A percentile compares a stretch with the other conserved stretches of the same genome.
Conservation (phyloP, 2,329 filamentous ascomycete species). For the Tolypocladium ophioglossoides region DNA sequence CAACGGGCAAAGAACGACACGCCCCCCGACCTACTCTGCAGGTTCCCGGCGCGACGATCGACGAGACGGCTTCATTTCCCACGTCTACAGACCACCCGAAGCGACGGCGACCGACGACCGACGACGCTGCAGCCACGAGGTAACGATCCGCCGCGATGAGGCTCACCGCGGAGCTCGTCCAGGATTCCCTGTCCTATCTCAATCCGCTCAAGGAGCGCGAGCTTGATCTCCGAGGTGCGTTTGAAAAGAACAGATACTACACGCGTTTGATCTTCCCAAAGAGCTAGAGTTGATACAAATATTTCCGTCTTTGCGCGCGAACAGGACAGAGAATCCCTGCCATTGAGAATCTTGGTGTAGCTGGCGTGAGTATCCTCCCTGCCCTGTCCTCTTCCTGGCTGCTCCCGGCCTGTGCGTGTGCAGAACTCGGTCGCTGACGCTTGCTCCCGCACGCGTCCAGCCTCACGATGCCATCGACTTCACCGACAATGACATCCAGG, state of each 20-base stretch:
- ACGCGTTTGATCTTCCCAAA: slow-evolving; percentile 31
- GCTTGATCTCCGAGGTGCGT: slow-evolving; percentile 97
- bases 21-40: not conserved
- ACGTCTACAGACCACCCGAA: not conserved
- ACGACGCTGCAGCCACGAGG: not conserved
- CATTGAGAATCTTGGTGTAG: slow-evolving; percentile 95
- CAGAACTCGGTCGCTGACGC: not conserved
- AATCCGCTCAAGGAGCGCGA: slow-evolving; percentile 98
- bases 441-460: slow-evolving; percentile 29
- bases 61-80: not conserved
- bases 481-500: slow-evolving; percentile 93
- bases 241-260: slow-evolving; percentile 96
- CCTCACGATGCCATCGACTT: slow-evolving; percentile 96
- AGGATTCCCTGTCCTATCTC: slow-evolving; percentile 91
- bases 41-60: not conserved
- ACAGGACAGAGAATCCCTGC: slow-evolving; percentile 95
- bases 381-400: slow-evolving; percentile 1
- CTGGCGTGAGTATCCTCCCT: slow-evolving; percentile 54
- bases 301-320: slow-evolving; percentile 30
- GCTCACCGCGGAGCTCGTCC: slow-evolving; percentile 90
- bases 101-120: not conserved
- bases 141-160: slow-evolving; percentile 52
- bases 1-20: not conserved
- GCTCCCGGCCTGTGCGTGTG: not conserved
- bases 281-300: slow-evolving; percentile 72